These are phyloP conservation scores for Haberlea rhodopensis DNA, from an alignment of 257 asterid species.

Conservation along the genomic window DNA sequence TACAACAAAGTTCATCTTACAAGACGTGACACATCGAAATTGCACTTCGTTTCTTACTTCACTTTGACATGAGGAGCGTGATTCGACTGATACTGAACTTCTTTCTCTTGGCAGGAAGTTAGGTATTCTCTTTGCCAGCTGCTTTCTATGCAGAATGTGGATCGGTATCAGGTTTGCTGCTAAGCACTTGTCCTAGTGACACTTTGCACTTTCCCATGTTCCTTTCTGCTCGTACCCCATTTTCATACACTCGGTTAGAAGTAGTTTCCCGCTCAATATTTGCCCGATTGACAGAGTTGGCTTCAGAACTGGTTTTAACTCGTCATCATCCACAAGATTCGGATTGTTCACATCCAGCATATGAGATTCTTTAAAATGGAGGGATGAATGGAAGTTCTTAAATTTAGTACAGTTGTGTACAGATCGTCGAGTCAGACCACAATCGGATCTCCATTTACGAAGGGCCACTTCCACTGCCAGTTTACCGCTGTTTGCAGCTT, in stretches of 20 bases:
- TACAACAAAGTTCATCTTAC: slow-evolving; percentile 15
- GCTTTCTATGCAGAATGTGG: slow-evolving; percentile 27
- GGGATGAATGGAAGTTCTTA: slow-evolving; percentile 53
- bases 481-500: slow-evolving; percentile 69
- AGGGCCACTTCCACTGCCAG: slow-evolving; percentile 82
- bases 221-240: slow-evolving; percentile 35
- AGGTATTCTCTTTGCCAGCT: slow-evolving; percentile 46
- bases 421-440: slow-evolving; percentile 59
- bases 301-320: slow-evolving; percentile 55
- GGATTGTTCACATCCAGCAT: slow-evolving; percentile 53
- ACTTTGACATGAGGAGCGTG: slow-evolving; percentile 68
- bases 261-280: slow-evolving; percentile 69
- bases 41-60: slow-evolving; percentile 42
- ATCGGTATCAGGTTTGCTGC: slow-evolving; percentile 35
- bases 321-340: slow-evolving; percentile 40
- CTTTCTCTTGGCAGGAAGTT: slow-evolving; percentile 68
- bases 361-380: slow-evolving; percentile 48
- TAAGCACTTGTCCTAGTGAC: slow-evolving; percentile 77
- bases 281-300: slow-evolving; percentile 59
- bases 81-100: slow-evolving; percentile 69
- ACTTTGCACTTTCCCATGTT: slow-evolving; percentile 51
- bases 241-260: slow-evolving; percentile 62
- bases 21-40: slow-evolving; percentile 28
- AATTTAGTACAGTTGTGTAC: slow-evolving; percentile 54
- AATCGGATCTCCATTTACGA: slow-evolving; percentile 85